Evolutionary conservation across 2,329 filamentous ascomycete genomes (phyloP), one percentile per base, ranked within the genome.

Genomic region (Verticillium zaregamsianum): DNA sequence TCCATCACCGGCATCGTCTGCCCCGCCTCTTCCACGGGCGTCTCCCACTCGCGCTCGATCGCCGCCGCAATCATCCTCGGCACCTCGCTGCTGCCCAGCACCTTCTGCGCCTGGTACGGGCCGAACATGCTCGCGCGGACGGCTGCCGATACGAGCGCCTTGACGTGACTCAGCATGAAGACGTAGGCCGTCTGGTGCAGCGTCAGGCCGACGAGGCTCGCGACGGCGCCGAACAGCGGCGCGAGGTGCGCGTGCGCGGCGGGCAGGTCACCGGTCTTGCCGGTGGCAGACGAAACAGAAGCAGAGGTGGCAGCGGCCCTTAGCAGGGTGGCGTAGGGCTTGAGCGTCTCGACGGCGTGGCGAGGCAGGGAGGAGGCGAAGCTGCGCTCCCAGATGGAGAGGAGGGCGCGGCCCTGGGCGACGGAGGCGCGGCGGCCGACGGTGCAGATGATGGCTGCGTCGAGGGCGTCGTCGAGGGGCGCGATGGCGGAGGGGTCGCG

Each of bases 1-100:
- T 95, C 91, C 84, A 94, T 87, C 2, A 88, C 83, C 1, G 91
- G 91, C 64, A 92, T 87, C 61, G 80, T 87, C 78, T 94, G 90
- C 5, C 89, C 90, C 3, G 91, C 90, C 65, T 88, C 83, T 62
- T 90, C 87, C 0, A 89, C 78, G 1, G 68, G 72, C 62, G 79
- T 85, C 15, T 79, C 67, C 85, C 85, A 88, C 68, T 89, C 87
- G 62, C 83, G 76, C 58, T 82, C 78, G 9, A 93, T 80, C 62
- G 86, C 81, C 2, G 74, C 77, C 28, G 79, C 74, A 28, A 94
- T 85, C 67, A 85, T 77, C 2, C 70, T 71, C 74, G 86, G 85
- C 61, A 91, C 79, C 63, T 80, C 78, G 23, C 69, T 72, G 45
- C 86, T 83, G 2, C 90, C 91, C 57, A 95, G 79, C 32, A 93